phyloP scores from a whole-genome alignment of 2,329 filamentous ascomycete genomes.

The Diaporthe eres region DNA sequence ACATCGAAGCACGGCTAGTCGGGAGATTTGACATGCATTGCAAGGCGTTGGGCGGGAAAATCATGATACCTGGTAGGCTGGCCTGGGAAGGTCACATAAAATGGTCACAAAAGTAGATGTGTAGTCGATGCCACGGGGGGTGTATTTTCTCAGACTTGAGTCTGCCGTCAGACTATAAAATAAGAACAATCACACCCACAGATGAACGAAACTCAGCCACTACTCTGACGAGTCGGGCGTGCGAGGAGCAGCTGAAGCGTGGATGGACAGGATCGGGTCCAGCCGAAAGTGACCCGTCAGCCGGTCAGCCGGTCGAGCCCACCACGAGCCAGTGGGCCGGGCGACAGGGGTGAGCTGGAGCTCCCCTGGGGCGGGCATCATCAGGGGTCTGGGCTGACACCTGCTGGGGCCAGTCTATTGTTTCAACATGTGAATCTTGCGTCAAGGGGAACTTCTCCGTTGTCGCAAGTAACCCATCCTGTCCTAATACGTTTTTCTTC shows the following conservation, averaged over 20 bases:
- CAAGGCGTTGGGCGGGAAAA: constrained; percentile 41
- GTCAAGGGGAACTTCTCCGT: constrained; percentile 38
- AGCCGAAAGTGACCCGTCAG: constrained; percentile 23
- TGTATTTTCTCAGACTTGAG: neutral
- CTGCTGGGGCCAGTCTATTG: constrained; percentile 25
- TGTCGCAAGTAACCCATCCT: constrained; percentile 38
- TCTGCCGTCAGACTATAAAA: neutral
- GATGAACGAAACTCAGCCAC: neutral
- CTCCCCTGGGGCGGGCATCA: constrained; percentile 20
- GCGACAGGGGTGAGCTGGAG: constrained; percentile 31
- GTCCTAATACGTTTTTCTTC: neutral
- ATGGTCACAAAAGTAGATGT: constrained; percentile 10
- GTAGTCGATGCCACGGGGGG: neutral
- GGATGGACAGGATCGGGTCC: constrained; percentile 16
- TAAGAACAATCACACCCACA: neutral
- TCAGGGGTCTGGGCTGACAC: constrained; percentile 33
- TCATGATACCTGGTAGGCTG: constrained; percentile 39
- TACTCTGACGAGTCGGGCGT: neutral
- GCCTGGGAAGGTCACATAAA: neutral
- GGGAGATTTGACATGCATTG: constrained; percentile 38
- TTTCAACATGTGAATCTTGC: constrained; percentile 42
- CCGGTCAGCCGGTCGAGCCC: constrained; percentile 10
- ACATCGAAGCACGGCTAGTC: neutral
- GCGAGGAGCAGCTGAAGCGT: neutral
- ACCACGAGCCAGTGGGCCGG: neutral